Base-by-base conservation (phyloP, 192 early-diverging fungal genomes). In the Linnemannia exigua region DNA sequence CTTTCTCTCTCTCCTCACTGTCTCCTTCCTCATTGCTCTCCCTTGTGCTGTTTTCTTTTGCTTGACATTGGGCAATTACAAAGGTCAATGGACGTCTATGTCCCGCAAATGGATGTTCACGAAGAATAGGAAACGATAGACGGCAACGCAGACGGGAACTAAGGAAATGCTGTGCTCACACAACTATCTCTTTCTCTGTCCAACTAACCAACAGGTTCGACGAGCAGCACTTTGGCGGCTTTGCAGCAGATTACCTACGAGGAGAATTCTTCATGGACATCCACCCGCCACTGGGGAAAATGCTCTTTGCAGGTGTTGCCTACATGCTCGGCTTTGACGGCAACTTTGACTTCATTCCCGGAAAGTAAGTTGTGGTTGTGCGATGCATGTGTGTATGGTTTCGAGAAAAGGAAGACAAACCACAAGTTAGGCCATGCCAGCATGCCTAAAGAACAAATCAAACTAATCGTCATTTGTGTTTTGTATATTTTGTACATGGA, bases 261-360 rank as follows among this genome's bases (percentile, higher is more conserved):
- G 91, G 95, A 31, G 94, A 95, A 41, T 99, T 96, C 87, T 98
- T 94, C 87, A 98, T 99, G 90, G 97, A 99, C 79, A 95, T 98
- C 9, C 97, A 99, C 77, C 97, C 97, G 38, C 97, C 96, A 22
- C 92, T 97, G 73, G 96, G 97, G 63, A 96, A 95, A 79, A 88
- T 97, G 89, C 87, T 97, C 85, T 89, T 95, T 70, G 96, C 95
- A 1, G 90, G 79, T 0, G 89, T 89, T 5, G 95, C 94, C 6
- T 90, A 89, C 76, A 36, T 94, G 36, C 91, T 92, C 58, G 94
- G 96, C 1, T 97, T 96, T 79, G 92, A 96, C 80, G 96, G 96
- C 22, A 89, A 93, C 72, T 97, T 96, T 86, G 88, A 95, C 70
- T 97, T 97, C 79, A 92, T 93, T 67, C 98, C 99, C 86, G 97